phyloP scores from a whole-genome alignment of 495 filamentous ascomycete genomes.

The Saxophila tyrrhenica region DNA sequence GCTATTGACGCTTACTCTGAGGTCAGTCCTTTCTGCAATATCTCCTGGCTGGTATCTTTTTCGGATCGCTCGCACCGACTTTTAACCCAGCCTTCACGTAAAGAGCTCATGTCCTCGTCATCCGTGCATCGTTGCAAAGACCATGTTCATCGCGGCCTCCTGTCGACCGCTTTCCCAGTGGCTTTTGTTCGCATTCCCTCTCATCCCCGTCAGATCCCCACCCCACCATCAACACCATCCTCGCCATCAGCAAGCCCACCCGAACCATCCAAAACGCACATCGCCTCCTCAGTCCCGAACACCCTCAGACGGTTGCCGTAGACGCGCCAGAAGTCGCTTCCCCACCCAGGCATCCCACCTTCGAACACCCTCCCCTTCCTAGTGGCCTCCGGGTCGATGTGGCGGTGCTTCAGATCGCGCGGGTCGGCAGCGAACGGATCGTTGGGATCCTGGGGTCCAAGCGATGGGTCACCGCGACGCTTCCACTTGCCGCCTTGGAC shows the following conservation, averaged over 20 bases:
- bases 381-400: neutral
- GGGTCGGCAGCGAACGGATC: conserved; percentile 7
- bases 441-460: neutral
- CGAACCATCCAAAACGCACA: conserved; percentile 32
- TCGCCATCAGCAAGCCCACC: neutral
- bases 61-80: neutral
- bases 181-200: neutral
- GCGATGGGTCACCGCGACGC: conserved; percentile 11
- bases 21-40: too few relatives aligned
- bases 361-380: neutral
- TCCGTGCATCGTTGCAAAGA: too few relatives aligned
- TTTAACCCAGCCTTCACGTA: neutral
- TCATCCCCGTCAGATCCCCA: neutral
- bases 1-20: neutral
- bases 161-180: neutral
- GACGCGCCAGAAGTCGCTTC: conserved; percentile 45
- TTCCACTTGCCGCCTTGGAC: conserved; percentile 10
- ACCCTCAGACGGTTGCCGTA: conserved; percentile 56
- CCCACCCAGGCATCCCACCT: conserved; percentile 37
- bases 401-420: conserved; percentile 1
- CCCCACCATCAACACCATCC: neutral
- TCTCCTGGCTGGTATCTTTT: neutral
- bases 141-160: neutral
- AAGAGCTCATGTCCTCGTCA: too few relatives aligned
- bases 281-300: conserved; percentile 50